Conservation (phyloP, 257 asterid genomes). For the Lycium barbarum region DNA sequence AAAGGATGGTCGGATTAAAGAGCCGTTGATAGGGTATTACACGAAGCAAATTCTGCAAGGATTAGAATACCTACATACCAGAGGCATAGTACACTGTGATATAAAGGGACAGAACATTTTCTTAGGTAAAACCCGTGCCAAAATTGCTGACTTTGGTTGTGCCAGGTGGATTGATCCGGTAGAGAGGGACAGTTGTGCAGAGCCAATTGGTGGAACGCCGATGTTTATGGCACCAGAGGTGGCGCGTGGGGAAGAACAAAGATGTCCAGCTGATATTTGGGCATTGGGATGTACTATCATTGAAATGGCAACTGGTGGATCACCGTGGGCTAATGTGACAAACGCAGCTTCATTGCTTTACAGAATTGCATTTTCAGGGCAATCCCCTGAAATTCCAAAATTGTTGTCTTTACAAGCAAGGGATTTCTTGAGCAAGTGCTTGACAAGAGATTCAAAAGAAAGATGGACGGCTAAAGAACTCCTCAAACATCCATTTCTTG, state of each 20-base stretch:
- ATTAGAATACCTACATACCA: constrained; percentile 64
- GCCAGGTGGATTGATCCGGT: constrained; percentile 44
- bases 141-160: constrained; percentile 77
- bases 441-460: not conserved
- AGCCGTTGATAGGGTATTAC: constrained; percentile 44
- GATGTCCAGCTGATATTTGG: constrained; percentile 76
- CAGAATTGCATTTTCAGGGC: not conserved
- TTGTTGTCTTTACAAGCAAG: not conserved
- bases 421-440: not conserved
- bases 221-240: constrained; percentile 88
- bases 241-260: constrained; percentile 71
- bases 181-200: not conserved
- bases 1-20: constrained; percentile 50
- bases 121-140: not conserved
- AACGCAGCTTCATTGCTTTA: not conserved
- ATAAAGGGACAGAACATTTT: constrained; percentile 73
- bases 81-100: constrained; percentile 77
- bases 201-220: constrained; percentile 63
- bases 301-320: not conserved
- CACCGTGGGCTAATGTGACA: not conserved
- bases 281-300: constrained; percentile 62
- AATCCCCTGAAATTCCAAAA: not conserved
- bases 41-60: constrained; percentile 57
- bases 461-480: constrained; percentile 11
- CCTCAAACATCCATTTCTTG: constrained; percentile 9